These are phyloP conservation scores for Kluyveromyces nonfermentans DNA, from an alignment of 805 yeast species.

Conservation along the genomic window DNA sequence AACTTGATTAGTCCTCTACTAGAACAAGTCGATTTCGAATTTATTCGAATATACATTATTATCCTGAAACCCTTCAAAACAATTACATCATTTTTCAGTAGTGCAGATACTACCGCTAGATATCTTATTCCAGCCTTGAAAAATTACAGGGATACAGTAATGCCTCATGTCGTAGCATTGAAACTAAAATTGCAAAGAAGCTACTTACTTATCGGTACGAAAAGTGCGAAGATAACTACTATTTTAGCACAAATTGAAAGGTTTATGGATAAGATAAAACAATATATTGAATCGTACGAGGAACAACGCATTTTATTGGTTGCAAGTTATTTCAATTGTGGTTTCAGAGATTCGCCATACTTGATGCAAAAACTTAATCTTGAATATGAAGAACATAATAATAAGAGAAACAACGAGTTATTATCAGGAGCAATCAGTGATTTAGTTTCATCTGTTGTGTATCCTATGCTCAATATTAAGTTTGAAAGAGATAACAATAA, in stretches of 20 bases:
- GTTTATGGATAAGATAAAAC: conserved; percentile 1
- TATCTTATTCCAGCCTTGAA: conserved; percentile 1
- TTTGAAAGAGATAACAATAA: not conserved
- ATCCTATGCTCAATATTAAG: not conserved
- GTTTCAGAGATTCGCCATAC: conserved; percentile 1
- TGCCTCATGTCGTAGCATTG: conserved; percentile 1
- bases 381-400: not conserved
- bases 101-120: conserved; percentile 2
- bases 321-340: conserved; percentile 2
- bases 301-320: not conserved
- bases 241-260: conserved; percentile 1
- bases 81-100: conserved; percentile 2
- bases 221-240: not conserved
- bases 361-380: conserved; percentile 1
- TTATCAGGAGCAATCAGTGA: not conserved
- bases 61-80: conserved; percentile 2
- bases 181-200: not conserved
- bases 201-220: not conserved
- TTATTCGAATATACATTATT: not conserved
- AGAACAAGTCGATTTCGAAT: not conserved
- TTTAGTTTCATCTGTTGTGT: not conserved
- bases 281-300: conserved; percentile 1
- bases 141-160: conserved; percentile 1
- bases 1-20: not conserved
- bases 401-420: conserved; percentile 2